phyloP scores from a whole-genome alignment of 495 filamentous ascomycete species.

The Aspergillus ellipticus region DNA sequence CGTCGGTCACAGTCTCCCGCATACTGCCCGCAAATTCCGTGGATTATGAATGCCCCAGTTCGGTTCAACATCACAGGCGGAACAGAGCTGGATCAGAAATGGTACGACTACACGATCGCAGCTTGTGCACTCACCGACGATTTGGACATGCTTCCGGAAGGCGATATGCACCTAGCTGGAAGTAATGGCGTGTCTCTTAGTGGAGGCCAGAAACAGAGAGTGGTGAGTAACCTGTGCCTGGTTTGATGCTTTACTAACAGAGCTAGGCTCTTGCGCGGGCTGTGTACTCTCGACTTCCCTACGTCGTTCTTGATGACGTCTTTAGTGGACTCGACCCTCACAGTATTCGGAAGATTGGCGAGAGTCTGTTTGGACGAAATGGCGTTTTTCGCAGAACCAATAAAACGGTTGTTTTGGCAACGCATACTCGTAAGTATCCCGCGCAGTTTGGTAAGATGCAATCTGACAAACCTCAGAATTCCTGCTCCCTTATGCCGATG shows the following conservation, averaged over 20 bases:
- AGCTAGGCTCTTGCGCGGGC: constrained; percentile 22
- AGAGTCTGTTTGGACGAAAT: constrained; percentile 8
- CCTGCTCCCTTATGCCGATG: constrained; percentile 15
- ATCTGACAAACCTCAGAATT: constrained; percentile 1
- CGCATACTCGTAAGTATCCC: constrained; percentile 1
- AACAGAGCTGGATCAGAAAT: neutral
- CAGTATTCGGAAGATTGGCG: neutral
- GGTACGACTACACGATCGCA: neutral
- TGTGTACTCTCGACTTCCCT: constrained; percentile 16
- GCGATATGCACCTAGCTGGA: neutral
- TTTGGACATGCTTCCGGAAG: neutral
- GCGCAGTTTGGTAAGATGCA: neutral
- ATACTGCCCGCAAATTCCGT: neutral
- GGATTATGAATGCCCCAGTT: neutral
- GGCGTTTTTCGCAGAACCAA: constrained; percentile 6
- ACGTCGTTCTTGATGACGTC: constrained; percentile 36
- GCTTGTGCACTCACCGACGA: neutral
- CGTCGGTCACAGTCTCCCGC: neutral
- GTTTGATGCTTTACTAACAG: too few species aligned
- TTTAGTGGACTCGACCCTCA: constrained; percentile 30
- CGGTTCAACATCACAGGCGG: neutral
- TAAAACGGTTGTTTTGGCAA: constrained; percentile 4
- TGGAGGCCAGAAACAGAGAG: constrained; percentile 7
- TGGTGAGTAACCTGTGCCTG: neutral
- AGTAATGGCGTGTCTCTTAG: neutral